A percentile compares a stretch with the other conserved stretches of the same genome.
Conservation (phyloP, 345 rosid genomes). For the Nephelium lappaceum region DNA sequence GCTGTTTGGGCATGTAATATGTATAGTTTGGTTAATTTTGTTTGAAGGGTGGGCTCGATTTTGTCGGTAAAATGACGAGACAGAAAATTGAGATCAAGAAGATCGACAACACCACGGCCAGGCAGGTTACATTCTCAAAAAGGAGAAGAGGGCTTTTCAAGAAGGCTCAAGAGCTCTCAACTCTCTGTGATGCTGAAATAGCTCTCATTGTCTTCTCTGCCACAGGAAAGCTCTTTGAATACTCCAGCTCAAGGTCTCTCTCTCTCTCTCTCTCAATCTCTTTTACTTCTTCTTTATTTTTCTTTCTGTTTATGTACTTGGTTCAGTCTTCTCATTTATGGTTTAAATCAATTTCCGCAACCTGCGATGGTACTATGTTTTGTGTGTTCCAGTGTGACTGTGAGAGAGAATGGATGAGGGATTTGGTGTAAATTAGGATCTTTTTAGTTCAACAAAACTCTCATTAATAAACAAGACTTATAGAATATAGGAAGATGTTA, state of each 20-base stretch:
- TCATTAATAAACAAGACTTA: neutral
- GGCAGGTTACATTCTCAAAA: conserved; percentile 56
- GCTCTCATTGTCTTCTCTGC: conserved; percentile 40
- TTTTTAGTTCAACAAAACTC: neutral
- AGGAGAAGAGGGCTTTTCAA: conserved; percentile 50
- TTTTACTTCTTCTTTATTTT: neutral
- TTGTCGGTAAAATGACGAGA: conserved; percentile 36
- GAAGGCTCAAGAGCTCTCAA: conserved; percentile 50
- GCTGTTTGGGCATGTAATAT: neutral
- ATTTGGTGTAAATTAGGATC: neutral
- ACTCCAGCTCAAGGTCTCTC: conserved; percentile 46
- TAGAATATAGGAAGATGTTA: neutral
- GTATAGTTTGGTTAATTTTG: neutral
- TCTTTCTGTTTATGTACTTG: neutral
- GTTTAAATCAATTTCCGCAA: neutral
- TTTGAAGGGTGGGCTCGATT: conserved; percentile 5
- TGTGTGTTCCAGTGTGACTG: neutral
- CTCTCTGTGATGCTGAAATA: conserved; percentile 51
- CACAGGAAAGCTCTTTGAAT: conserved; percentile 44
- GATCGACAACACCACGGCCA: conserved; percentile 42
- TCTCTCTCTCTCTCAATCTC: neutral
- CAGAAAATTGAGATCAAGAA: conserved; percentile 51
- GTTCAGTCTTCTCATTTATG: neutral
- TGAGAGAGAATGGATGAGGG: neutral
- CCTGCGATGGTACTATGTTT: neutral